Evolutionary conservation across 345 rosid species (phyloP).

Genomic region (Eucalyptus cloeziana): DNA sequence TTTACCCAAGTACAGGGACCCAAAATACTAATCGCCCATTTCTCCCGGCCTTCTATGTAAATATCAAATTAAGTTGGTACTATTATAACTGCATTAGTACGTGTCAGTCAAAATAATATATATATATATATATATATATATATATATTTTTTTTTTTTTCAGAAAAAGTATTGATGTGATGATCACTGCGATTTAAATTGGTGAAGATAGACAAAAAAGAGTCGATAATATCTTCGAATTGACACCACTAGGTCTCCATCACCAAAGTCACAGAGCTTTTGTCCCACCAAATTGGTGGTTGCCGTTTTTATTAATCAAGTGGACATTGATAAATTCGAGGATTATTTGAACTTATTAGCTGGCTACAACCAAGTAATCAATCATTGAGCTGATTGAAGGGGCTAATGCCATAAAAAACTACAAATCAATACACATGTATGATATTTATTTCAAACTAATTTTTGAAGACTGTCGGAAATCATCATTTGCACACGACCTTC

Average conservation of each 20-base stretch:
- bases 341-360: not conserved
- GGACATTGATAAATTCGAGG: not conserved
- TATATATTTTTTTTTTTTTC: not conserved
- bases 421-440: rapidly evolving
- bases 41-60: not conserved
- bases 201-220: not conserved
- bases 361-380: not conserved
- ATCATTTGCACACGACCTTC: too few relatives aligned
- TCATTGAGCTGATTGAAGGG: not conserved
- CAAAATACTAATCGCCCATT: not conserved
- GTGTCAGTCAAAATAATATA: not conserved
- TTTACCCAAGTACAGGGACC: not conserved
- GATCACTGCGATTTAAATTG: not conserved
- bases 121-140: too few relatives aligned
- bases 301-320: not conserved
- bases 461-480: too few relatives aligned
- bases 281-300: not conserved
- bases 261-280: not conserved
- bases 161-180: not conserved
- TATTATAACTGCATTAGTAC: not conserved
- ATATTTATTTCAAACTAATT: not conserved
- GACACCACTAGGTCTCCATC: not conserved
- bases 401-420: not conserved
- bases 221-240: not conserved
- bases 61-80: not conserved